Base-by-base conservation (phyloP, 148 eudicot species). In the Vaccinium vitisidaea region DNA sequence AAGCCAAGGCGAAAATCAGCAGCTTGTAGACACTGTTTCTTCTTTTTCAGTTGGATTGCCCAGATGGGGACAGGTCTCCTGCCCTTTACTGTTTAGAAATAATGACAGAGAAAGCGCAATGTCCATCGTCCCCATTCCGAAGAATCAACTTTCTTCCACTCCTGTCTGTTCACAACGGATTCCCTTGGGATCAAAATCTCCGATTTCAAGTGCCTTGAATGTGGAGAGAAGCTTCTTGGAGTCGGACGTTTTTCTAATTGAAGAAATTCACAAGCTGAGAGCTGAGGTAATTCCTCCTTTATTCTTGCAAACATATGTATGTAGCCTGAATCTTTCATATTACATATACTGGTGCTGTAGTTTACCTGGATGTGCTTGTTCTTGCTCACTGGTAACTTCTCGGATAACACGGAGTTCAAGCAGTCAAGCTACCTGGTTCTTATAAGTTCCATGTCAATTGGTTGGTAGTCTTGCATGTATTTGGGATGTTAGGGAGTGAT, bases 51-150 rank as follows among this genome's bases (percentile, higher is more conserved):
- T 15, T 39, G 82, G 65, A 52, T 76, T 84, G 13, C 83, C 86
- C 48, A 85, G 89, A 81, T 89, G 89, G 89, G 91, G 91, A 8
- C 88, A 89, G 30, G 91, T 87, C 56, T 71, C 85, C 0, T 79
- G 88, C 75, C 89, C 89, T 14, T 39, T 23, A 81, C 46, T n/a
- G 43, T 87, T 87, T 54, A 76, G 84, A 30, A 74, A 52, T 59
- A 23, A 32, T 19, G 15, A 15, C 25, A 61, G 53, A 59, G 86
- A 83, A 36, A 70, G 50, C 49, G 69, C 27, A 15, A 27, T 63
- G 14, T 36, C 56, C 52, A 30, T 67, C 18, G 8, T 75, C 19
- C 52, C 70, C 49, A 80, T 48, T 77, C 69, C 59, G 25, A 52
- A 69, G 58, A 70, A 76, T 79, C 82, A 79, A 52, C 53, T 83